Base-by-base conservation (phyloP, 75 land plant species). In the Picea sitchensis region DNA sequence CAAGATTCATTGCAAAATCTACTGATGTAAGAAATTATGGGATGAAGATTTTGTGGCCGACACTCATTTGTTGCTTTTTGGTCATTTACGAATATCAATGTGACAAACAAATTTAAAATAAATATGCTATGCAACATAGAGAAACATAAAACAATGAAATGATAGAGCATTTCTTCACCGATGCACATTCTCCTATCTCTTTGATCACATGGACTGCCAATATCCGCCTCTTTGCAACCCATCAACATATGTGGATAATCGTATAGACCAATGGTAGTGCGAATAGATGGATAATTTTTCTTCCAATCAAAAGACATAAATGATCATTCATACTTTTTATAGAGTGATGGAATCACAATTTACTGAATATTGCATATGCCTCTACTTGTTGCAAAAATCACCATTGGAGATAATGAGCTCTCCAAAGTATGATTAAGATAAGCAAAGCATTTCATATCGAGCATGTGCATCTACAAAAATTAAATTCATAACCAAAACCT, bases 131-230 rank as follows among this genome's bases (percentile, higher is more conserved):
- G 38, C 38, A 36, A 36, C 38, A 36, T 36, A 36, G 38, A 36
- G 38, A 36, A 36, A 36, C 38, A 36, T 36, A 36, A 36, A 36
- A 36, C 38, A 36, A 36, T 36, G 38, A 36, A 36, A 36, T 26
- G 38, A 36, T 36, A 36, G 38, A 51, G 14, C 31, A 74, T 74
- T 74, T 0, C 99, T 98, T 91, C 65, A 97, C 81, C 18, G 99
- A 97, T 82, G 99, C 88, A 56, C 76, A 79, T 75, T 91, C 91
- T 64, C 91, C 99, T 73, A 93, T 88, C 79, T 97, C 98, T 80
- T 94, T 98, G 32, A 97, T 98, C 99, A 82, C 94, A 98, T 80
- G 99, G 99, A 82, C 99, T 96, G 75, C 67, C 85, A 86, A 96
- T 88, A 73, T 94, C 95, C 9, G 99, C 94, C 77, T 98, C 99